These are phyloP conservation scores for Prunus fruticosa DNA, from an alignment of 306 rosid species.

Conservation along the genomic window DNA sequence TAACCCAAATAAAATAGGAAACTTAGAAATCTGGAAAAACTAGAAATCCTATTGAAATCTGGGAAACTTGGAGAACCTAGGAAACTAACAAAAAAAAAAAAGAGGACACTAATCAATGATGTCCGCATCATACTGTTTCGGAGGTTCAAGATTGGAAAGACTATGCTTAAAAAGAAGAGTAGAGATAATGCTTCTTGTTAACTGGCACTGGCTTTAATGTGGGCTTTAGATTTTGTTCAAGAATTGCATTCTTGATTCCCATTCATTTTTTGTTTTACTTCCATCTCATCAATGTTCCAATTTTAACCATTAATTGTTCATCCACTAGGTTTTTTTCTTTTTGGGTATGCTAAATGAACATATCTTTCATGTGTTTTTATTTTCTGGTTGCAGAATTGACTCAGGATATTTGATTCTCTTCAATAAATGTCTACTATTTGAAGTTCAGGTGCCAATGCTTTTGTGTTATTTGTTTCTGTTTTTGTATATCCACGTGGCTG, in stretches of 20 bases:
- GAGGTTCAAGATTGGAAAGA: neutral
- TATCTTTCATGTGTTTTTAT: neutral
- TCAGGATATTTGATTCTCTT: constrained; percentile 49
- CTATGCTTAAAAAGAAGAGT: neutral
- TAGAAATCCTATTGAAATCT: too few relatives aligned
- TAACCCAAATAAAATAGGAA: too few relatives aligned
- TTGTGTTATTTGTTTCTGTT: neutral
- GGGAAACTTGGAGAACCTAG: too few relatives aligned
- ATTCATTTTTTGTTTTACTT: neutral
- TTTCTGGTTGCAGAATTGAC: constrained; percentile 45
- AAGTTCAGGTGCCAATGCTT: constrained; percentile 56
- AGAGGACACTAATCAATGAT: too few relatives aligned
- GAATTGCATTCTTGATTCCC: neutral
- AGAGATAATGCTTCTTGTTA: neutral
- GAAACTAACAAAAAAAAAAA: too few relatives aligned
- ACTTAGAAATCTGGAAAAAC: too few relatives aligned
- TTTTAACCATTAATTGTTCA: neutral
- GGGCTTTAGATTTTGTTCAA: neutral
- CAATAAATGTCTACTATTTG: constrained; percentile 53
- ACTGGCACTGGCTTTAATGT: neutral
- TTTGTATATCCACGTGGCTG: constrained; percentile 23
- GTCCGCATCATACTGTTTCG: too few relatives aligned
- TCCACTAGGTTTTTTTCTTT: neutral
- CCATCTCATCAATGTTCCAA: neutral
- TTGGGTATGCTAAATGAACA: neutral